Evolutionary conservation across 495 filamentous ascomycete genomes (phyloP).

Genomic region (Hyaloscypha hepaticicola): DNA sequence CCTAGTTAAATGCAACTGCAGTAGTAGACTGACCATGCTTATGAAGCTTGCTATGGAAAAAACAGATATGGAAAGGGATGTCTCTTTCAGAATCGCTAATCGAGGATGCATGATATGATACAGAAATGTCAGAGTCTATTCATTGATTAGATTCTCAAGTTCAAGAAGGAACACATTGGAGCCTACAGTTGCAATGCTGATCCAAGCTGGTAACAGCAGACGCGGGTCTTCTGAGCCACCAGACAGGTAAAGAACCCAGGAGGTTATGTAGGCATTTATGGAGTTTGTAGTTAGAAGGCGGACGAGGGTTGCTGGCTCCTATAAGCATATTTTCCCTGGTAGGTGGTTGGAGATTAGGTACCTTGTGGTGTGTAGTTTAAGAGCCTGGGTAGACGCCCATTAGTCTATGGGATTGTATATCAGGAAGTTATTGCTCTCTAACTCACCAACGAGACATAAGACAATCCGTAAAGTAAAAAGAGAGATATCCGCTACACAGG

Average conservation of each 20-base stretch:
- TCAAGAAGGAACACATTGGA: neutral
- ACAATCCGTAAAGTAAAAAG: conserved; percentile 88
- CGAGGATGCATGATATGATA: conserved; percentile 83
- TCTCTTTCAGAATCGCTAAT: conserved; percentile 79
- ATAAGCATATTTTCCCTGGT: conserved; percentile 14
- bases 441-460: conserved; percentile 88
- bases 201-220: conserved; percentile 81
- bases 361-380: conserved; percentile 78
- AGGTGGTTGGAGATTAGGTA: conserved; percentile 21
- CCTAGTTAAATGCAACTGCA: conserved; percentile 66
- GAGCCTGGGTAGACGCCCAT: conserved; percentile 52
- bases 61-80: conserved; percentile 70
- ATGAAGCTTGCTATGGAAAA: conserved; percentile 75
- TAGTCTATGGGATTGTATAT: neutral
- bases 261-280: conserved; percentile 78
- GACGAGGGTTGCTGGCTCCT: conserved; percentile 65
- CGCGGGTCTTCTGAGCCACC: conserved; percentile 74
- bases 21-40: conserved; percentile 67
- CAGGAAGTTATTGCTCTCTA: neutral
- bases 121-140: conserved; percentile 68
- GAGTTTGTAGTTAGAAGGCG: conserved; percentile 78
- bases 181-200: conserved; percentile 66
- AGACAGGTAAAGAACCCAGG: conserved; percentile 73
- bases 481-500: conserved; percentile 75
- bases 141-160: conserved; percentile 1